These are phyloP conservation scores for Epipyxis sp. DNA, from an alignment of 108 stramenopile genomes.

Conservation along the genomic window DNA sequence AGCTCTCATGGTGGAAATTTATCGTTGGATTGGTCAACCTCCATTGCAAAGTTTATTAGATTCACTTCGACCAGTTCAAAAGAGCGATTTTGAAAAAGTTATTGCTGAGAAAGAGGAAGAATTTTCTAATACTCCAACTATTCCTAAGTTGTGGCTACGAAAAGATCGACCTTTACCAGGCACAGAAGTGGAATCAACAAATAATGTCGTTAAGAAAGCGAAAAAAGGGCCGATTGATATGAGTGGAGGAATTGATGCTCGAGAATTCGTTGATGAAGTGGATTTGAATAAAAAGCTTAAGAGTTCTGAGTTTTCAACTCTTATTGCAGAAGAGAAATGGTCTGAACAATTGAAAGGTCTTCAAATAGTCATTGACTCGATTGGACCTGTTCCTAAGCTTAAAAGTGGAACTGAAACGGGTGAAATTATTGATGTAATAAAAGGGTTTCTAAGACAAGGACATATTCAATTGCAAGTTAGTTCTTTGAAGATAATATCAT, in stretches of 20 bases:
- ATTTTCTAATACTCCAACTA: neutral
- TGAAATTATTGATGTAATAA: neutral
- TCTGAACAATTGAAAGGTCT: constrained; percentile 12
- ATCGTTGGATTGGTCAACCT: constrained; percentile 6
- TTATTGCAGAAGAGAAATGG: constrained; percentile 22
- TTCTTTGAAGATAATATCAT: neutral
- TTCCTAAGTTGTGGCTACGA: neutral
- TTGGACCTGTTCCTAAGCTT: constrained; percentile 16
- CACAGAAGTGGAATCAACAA: neutral
- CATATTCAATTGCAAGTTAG: constrained; percentile 19
- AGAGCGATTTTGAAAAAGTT: constrained; percentile 16
- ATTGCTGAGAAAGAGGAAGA: neutral
- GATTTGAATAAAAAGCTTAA: constrained; percentile 30
- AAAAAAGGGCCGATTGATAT: no score
- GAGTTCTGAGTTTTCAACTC: neutral
- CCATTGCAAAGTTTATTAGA: constrained; percentile 6
- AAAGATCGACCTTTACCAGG: no score
- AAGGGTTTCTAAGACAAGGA: neutral
- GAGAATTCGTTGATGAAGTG: constrained; percentile 15
- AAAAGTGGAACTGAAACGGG: neutral
- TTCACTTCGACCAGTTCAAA: constrained; percentile 6
- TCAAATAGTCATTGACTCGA: neutral
- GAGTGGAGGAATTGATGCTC: constrained; percentile 3
- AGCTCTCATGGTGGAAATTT: neutral
- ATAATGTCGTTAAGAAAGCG: neutral